Base-by-base conservation (phyloP, 257 asterid genomes). In the Solanum rostratum region DNA sequence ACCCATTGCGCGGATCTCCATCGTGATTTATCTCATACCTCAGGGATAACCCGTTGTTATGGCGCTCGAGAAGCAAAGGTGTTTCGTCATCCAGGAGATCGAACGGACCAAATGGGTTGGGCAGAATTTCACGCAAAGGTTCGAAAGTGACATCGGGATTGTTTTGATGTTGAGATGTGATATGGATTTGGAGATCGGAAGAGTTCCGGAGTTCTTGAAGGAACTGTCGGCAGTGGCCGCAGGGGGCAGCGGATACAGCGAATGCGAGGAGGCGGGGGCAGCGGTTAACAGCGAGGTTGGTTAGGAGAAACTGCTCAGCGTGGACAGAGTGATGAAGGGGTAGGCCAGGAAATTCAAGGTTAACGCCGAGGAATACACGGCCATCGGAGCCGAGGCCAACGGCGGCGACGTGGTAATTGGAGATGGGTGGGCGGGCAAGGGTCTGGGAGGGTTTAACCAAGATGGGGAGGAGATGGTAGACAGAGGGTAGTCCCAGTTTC, bases 151-250 rank as follows among this genome's bases (percentile, higher is more conserved):
- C 41, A 33, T 63, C 65, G 46, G 45, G 60, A 74, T 46, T 57
- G 41, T 83, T 33, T 41, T 84, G 86, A 59, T 43, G 54, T 12
- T 88, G 88, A 19, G 90, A 88, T 37, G 91, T 86, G 90, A 94
- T 83, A 80, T 87, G 90, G 90, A 94, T 87, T 85, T 89, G 85
- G 37, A 94, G 89, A 80, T 90, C 43, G 33, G 92, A 85, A 63
- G 97, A 78, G 85, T 91, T 80, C 16, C 98, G 95, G 83, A 93
- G 92, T 46, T 96, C 99, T 86, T 95, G 99, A 52, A 92, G 74
- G 89, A 95, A 95, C 86, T 95, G 98, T 83, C 99, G 97, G 89
- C 99, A 94, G 95, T 95, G 99, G 73, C 99, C 99, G 85, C 99
- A 95, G 12, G 99, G 99, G 79, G 97, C 97, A 24, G 97, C 94